Base-by-base conservation (phyloP, 2,329 filamentous ascomycete species). In the Dactylellina parvicollis region DNA sequence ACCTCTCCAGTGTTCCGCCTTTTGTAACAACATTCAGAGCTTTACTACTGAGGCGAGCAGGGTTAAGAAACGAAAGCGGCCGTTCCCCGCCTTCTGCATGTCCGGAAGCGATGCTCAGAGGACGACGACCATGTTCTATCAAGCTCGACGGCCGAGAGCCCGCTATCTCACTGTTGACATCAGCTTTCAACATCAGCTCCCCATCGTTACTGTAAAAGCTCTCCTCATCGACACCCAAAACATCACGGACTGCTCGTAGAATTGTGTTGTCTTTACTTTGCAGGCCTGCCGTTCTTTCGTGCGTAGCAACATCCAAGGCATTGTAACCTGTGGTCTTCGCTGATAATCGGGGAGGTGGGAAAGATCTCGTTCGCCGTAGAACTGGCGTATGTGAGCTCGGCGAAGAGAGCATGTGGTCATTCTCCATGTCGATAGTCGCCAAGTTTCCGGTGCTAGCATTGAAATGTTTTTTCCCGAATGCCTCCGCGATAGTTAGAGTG, bases 191-290 rank as follows among this genome's bases (percentile, higher is more conserved):
- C 56, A 78, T 76, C 26, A 78, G 72, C 52, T 78, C 77, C 10
- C 77, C 77, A 73, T 78, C 77, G 46, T 78, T 78, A 38, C 76
- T 78, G 64, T 78, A 75, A 34, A 78, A 78, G 18, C 77, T 67
- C 56, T 78, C 75, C 38, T 78, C 76, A 12, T 76, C 76, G 20
- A 78, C 77, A 50, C 77, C 77, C 10, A 77, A 74, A 44, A 78
- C 77, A 57, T 78, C 77, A 42, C 77, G 75, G 49, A 78, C 77
- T 12, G 77, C 76, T 28, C 76, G 71, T 16, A 78, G 46, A 56
- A 78, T 78, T 3, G 75, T 76, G 38, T 77, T 76, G 32, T 78
- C 77, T 40, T 76, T 76, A 16, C 77, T 77, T 28, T 77, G 76
- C n/a, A 78, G 73, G 1, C 75, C 77, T 16, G 77, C 77, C 4